Percentiles rank a stretch among this genome's conserved stretches.
phyloP scores from a whole-genome alignment of 176 grass and related monocot genomes.

The Triticum urartu region DNA sequence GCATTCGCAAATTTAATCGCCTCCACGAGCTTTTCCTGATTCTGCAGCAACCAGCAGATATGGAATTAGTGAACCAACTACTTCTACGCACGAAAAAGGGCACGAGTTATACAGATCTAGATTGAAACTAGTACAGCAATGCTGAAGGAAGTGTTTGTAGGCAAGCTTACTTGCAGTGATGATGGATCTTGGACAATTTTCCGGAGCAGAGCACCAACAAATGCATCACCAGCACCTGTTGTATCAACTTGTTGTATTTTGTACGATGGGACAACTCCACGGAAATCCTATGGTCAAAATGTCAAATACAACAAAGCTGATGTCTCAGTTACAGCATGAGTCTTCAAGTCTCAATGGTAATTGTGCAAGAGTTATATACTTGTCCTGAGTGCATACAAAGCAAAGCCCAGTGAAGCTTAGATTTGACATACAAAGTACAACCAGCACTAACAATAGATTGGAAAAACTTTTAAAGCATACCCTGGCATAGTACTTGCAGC shows the following conservation, averaged over 20 bases:
- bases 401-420: not conserved
- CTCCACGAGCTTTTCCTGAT: constrained; percentile 59
- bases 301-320: not conserved
- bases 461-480: constrained; percentile 35
- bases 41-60: constrained; percentile 38
- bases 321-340: not conserved
- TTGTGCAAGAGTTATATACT: not conserved
- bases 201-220: constrained; percentile 63
- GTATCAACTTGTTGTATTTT: constrained; percentile 78
- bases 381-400: too few relatives aligned
- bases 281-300: constrained; percentile 94
- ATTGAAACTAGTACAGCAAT: not conserved
- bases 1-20: constrained; percentile 77
- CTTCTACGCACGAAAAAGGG: too few relatives aligned
- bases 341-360: not conserved
- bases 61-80: not conserved
- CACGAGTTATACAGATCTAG: not conserved
- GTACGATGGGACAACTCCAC: constrained; percentile 56
- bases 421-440: not conserved
- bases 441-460: not conserved
- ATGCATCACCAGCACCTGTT: constrained; percentile 85
- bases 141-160: not conserved
- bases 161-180: constrained; percentile 54
- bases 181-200: constrained; percentile 66
- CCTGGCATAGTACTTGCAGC: constrained; percentile 95